These are phyloP conservation scores for Cladosporium sp. DNA, from an alignment of 2,329 filamentous ascomycete species.

Conservation along the genomic window DNA sequence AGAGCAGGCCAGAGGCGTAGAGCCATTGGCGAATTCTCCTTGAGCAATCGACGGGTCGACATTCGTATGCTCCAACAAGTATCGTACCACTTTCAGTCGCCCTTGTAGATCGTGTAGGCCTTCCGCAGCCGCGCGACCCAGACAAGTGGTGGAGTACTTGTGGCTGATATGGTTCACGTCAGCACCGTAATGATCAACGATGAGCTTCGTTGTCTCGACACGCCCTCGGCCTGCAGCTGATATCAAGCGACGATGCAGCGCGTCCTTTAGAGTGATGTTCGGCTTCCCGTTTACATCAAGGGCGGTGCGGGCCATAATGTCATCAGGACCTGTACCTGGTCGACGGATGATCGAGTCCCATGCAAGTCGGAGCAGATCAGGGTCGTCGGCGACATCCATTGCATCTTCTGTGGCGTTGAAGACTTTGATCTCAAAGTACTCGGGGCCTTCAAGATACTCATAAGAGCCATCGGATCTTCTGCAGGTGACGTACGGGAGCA, in stretches of 20 bases:
- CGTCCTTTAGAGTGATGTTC: neutral
- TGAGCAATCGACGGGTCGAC: neutral
- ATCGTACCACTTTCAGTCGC: neutral
- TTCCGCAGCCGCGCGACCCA: neutral
- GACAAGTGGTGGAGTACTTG: neutral
- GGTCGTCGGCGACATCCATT: neutral
- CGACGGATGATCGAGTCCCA: neutral
- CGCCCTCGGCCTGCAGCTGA: neutral
- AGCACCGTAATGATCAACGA: neutral
- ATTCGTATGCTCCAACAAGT: neutral
- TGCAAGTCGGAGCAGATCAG: neutral
- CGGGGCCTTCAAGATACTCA: neutral
- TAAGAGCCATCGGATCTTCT: neutral
- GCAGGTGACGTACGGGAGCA: neutral
- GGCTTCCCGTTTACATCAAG: neutral
- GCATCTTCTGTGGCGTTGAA: neutral
- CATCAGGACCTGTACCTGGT: neutral
- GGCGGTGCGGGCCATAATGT: neutral
- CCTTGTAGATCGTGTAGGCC: neutral
- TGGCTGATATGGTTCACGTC: neutral
- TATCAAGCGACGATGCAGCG: neutral
- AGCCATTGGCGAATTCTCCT: neutral
- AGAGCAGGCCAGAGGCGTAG: neutral
- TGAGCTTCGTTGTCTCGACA: neutral
- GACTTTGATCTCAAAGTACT: neutral